Base-by-base conservation (phyloP, 257 asterid species). In the Nicotiana paniculata region DNA sequence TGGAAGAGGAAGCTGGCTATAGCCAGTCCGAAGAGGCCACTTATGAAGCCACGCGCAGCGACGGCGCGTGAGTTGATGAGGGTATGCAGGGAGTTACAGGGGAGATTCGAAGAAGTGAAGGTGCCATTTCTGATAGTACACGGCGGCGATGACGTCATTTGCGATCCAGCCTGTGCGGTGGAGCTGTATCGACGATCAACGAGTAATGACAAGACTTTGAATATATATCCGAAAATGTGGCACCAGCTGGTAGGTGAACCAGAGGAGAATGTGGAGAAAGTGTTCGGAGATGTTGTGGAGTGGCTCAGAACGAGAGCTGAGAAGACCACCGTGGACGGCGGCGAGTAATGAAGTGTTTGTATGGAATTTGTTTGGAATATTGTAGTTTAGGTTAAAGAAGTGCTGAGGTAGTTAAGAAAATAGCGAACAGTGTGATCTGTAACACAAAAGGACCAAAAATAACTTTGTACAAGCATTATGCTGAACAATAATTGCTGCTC, bases 221-320 rank as follows among this genome's bases (percentile, higher is more conserved):
- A 81, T 51, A 85, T 96, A 4, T 96, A 92, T 81, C 97, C 97
- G 0, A 97, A 92, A 7, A 83, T 96, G 95, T 90, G 95, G 92
- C 99, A 96, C 86, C 98, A 96, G 92, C 84, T 96, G 81, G 94
- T 90, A 9, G 99, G 99, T 0, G 99, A 93, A 86, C 83, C 94
- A 0, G 95, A 92, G 1, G 99, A 96, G 77, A 83, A 87, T 70
- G 98, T 96, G 37, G 97, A 96, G 62, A 85, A 88, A 62, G 98
- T 95, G 70, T 95, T 92, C 11, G 94, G 97, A 9, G 96, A 93
- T 17, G 89, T 95, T 5, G 83, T 92, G 18, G 90, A 89, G 75
- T 95, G 99, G 99, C 95, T 95, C 9, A 69, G 15, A 21, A 82
- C 84, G 9, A 79, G 90, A 69, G 88, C 90, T 18, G 72, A 65